These are phyloP conservation scores for Paxillus rubicundulus DNA, from an alignment of 768 basidiomycete species.

Conservation along the genomic window DNA sequence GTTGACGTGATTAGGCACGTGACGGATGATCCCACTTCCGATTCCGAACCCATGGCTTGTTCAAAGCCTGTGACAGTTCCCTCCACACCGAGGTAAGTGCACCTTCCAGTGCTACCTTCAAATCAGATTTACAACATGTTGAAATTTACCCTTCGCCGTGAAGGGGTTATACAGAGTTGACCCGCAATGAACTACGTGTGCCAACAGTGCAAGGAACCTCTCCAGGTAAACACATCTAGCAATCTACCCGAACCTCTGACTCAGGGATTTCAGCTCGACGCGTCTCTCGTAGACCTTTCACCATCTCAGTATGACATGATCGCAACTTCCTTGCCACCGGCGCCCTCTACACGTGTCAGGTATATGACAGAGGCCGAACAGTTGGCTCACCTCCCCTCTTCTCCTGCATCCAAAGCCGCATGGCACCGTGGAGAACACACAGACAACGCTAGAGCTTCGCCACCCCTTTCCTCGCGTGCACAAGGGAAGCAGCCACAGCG, in stretches of 20 bases:
- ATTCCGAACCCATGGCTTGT: too few relatives aligned
- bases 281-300: slow-evolving; percentile 83
- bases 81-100: too few relatives aligned
- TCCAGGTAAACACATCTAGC: slow-evolving; percentile 54
- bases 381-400: slow-evolving; percentile 45
- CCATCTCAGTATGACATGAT: slow-evolving; percentile 89
- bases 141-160: too few relatives aligned
- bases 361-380: slow-evolving; percentile 43
- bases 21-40: too few relatives aligned
- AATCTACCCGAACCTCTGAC: slow-evolving; percentile 8
- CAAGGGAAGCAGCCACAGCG: slow-evolving; percentile 62
- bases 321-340: slow-evolving; percentile 61
- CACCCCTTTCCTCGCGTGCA: slow-evolving; percentile 50
- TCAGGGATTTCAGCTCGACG: slow-evolving; percentile 60
- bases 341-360: slow-evolving; percentile 41
- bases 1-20: too few relatives aligned
- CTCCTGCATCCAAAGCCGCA: slow-evolving; percentile 54
- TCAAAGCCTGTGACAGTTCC: too few relatives aligned
- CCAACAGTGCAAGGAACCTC: slow-evolving; percentile 89
- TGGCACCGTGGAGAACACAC: slow-evolving; percentile 58
- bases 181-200: slow-evolving; percentile 54
- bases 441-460: slow-evolving; percentile 31
- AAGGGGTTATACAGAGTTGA: not conserved
- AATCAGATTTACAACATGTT: too few relatives aligned
- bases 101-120: too few relatives aligned